Evolutionary conservation across 1,284 basidiomycete genomes (phyloP), one percentile per base, ranked within the genome.

Genomic region (Sphagnurus paluster): DNA sequence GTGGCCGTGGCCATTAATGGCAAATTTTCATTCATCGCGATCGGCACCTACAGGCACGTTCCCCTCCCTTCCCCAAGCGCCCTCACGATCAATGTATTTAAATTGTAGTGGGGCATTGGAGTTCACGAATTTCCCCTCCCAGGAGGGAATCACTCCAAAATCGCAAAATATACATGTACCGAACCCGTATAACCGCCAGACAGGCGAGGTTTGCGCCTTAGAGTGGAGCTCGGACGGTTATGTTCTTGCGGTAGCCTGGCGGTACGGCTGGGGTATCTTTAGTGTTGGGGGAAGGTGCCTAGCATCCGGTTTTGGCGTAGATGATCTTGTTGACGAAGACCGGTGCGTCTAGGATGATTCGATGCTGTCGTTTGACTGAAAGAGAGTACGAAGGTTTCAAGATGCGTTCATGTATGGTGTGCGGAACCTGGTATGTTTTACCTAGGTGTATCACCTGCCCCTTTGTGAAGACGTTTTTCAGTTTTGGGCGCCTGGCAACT

Each of bases 161-260:
- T 75, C 82, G 42, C 72, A 84, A 60, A 62, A 64, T 52, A 58
- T 89, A 42, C 64, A 79, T 32, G 64, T 84, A 34, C 81, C 82
- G 5, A 78, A 77, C 50, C 71, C 78, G 30, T 77, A 80, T 53
- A 75, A 75, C 46, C 70, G 71, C 51, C 64, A 77, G 4, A 83
- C 83, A 1, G 95, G 95, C 0, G 65, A 76, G n/a, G 87, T 98
- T 1, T 80, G 69, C 36, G 69, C 81, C 10, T 75, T 98, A 64
- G 82, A 92, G 54, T 98, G 94, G 92, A 95, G 87, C 46, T 90
- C 89, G 2, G 97, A 99, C 66, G 97, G 96, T 1, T 93, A 97
- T 66, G 93, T 92, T 1, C 75, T 99, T n/a, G 95, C 94, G n/a
- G 92, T 94, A 1, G 95, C 92, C 0, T 98, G 93, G 86, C 77